Conservation (phyloP, 192 early-diverging fungal species). For the Rhizophlyctis rosea region DNA sequence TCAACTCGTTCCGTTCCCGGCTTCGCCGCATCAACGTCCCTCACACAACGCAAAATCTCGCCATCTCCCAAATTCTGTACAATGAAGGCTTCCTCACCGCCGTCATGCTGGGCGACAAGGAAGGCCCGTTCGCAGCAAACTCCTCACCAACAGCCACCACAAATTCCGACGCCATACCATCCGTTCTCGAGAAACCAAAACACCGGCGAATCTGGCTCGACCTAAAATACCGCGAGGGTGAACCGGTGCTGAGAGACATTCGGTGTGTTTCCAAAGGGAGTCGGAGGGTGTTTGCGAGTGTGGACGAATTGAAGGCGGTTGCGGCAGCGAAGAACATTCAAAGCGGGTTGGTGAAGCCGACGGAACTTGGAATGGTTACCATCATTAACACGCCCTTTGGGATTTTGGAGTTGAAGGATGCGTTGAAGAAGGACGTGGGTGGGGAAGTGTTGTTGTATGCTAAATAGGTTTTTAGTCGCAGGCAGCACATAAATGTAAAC, state of each 20-base stretch:
- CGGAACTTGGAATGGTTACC: slow-evolving; percentile 87
- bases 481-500: too few species aligned
- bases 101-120: slow-evolving; percentile 73
- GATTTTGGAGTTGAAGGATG: slow-evolving; percentile 87
- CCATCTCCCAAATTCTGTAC: slow-evolving; percentile 83
- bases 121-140: slow-evolving; percentile 64
- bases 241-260: slow-evolving; percentile 78
- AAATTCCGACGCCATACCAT: too few species aligned
- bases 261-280: slow-evolving; percentile 81
- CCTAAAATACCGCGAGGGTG: slow-evolving; percentile 83
- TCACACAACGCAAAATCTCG: slow-evolving; percentile 80
- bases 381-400: slow-evolving; percentile 84
- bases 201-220: slow-evolving; percentile 87
- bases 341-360: slow-evolving; percentile 69
- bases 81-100: slow-evolving; percentile 85
- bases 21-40: slow-evolving; percentile 82
- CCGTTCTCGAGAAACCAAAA: too few species aligned
- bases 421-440: slow-evolving; percentile 75
- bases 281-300: slow-evolving; percentile 72
- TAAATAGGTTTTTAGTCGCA: too few species aligned
- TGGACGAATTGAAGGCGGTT: slow-evolving; percentile 71
- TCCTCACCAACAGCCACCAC: slow-evolving; percentile 79
- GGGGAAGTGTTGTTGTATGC: slow-evolving; percentile 79
- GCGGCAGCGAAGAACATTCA: slow-evolving; percentile 73
- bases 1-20: slow-evolving; percentile 85